phyloP scores from a whole-genome alignment of 1,139 yeast genomes.

The Martiniozyma asiatica region DNA sequence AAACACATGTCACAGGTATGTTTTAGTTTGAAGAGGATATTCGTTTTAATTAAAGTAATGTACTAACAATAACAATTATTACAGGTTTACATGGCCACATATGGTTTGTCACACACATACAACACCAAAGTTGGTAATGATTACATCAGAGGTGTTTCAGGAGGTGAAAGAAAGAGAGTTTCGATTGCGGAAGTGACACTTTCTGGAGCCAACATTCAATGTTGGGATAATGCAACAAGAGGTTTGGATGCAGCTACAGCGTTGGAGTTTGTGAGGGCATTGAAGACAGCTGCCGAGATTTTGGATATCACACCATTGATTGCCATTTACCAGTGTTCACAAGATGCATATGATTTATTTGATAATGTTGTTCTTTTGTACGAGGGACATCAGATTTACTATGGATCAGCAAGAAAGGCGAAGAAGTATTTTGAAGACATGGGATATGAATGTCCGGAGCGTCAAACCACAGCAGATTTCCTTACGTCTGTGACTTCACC shows the following conservation, averaged over 20 bases:
- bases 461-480: conserved; percentile 80
- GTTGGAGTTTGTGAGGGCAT: conserved; percentile 60
- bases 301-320: conserved; percentile 56
- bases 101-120: conserved; percentile 47
- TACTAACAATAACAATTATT: background rate
- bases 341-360: conserved; percentile 66
- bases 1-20: conserved; percentile 41
- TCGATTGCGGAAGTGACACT: conserved; percentile 48
- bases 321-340: conserved; percentile 79
- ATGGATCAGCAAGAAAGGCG: conserved; percentile 51
- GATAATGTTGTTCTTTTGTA: conserved; percentile 69
- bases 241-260: conserved; percentile 75
- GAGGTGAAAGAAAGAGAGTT: conserved; percentile 37
- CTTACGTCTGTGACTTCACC: conserved; percentile 71
- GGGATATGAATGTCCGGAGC: conserved; percentile 67
- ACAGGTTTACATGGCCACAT: conserved; percentile 56
- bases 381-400: conserved; percentile 73
- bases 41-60: conserved; percentile 1
- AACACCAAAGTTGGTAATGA: conserved; percentile 35
- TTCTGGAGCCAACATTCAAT: conserved; percentile 42
- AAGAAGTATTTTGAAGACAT: conserved; percentile 48
- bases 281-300: conserved; percentile 52
- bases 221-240: conserved; percentile 75
- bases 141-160: conserved; percentile 34
- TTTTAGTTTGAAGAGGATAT: background rate